phyloP scores from a whole-genome alignment of 108 stramenopile species.

The Fragilaria crotonensis region DNA sequence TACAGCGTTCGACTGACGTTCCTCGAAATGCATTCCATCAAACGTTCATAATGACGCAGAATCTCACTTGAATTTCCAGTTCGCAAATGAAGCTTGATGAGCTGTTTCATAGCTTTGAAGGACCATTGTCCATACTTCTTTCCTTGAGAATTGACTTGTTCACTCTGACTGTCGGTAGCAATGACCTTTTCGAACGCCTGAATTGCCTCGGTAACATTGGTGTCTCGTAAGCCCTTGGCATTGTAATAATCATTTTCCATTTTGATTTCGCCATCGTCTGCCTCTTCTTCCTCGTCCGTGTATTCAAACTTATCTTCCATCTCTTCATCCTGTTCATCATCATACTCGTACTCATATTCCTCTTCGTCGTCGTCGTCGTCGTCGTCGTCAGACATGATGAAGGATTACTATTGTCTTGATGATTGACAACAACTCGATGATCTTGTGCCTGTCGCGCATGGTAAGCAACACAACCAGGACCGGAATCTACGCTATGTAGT shows the following conservation, averaged over 20 bases:
- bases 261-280: slow-evolving; percentile 63
- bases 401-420: no score
- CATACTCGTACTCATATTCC: no score
- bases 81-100: slow-evolving; percentile 76
- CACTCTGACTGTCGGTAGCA: no score
- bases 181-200: slow-evolving; percentile 72
- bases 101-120: slow-evolving; percentile 86
- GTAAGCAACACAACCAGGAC: no score
- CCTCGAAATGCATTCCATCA: slow-evolving; percentile 70
- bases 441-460: no score
- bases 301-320: slow-evolving; percentile 77
- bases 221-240: slow-evolving; percentile 71
- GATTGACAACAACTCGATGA: no score
- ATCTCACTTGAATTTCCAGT: slow-evolving; percentile 30
- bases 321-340: slow-evolving; percentile 50
- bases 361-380: no score
- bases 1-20: slow-evolving; percentile 77
- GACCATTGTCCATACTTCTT: slow-evolving; percentile 70
- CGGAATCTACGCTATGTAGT: no score
- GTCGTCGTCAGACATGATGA: no score
- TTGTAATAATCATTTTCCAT: slow-evolving; percentile 92
- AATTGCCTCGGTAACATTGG: slow-evolving; percentile 41
- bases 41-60: slow-evolving; percentile 45
- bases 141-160: no score
- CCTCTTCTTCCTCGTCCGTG: slow-evolving; percentile 82